Percentiles rank a stretch among this genome's conserved stretches.
Conservation (phyloP, 306 rosid genomes). For the Oemleria cerasiformis region DNA sequence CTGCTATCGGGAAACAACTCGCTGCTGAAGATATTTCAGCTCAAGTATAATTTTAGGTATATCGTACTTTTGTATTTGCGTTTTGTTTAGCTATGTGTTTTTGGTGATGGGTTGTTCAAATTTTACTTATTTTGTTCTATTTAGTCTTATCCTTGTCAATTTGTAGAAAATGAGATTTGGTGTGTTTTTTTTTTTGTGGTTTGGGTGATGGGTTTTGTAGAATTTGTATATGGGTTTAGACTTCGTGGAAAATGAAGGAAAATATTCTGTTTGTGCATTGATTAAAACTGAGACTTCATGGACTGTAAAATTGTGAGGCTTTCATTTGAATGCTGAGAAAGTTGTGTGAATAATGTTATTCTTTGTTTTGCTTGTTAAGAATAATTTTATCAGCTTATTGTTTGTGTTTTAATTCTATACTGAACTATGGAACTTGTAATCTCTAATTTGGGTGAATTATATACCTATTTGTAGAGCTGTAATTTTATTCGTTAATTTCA, state of each 20-base stretch:
- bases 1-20: too few species aligned
- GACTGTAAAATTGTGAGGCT: too few species aligned
- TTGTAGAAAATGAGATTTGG: background rate
- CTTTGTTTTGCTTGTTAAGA: too few species aligned
- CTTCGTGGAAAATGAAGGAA: background rate
- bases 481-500: too few species aligned
- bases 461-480: too few species aligned
- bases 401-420: too few species aligned
- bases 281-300: background rate
- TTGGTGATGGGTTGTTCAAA: background rate
- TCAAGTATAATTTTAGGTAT: constrained; percentile 44
- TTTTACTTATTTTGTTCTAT: background rate
- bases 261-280: too few species aligned
- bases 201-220: background rate
- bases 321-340: too few species aligned
- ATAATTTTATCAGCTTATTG: too few species aligned
- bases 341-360: too few species aligned
- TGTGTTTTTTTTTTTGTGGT: background rate
- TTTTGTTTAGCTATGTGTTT: constrained; percentile 14
- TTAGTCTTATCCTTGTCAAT: background rate
- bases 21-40: constrained; percentile 81
- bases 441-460: too few species aligned
- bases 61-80: background rate
- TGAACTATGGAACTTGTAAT: too few species aligned
- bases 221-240: background rate